Conservation (phyloP, 2,329 filamentous ascomycete genomes). For the Cercospora canescens region DNA sequence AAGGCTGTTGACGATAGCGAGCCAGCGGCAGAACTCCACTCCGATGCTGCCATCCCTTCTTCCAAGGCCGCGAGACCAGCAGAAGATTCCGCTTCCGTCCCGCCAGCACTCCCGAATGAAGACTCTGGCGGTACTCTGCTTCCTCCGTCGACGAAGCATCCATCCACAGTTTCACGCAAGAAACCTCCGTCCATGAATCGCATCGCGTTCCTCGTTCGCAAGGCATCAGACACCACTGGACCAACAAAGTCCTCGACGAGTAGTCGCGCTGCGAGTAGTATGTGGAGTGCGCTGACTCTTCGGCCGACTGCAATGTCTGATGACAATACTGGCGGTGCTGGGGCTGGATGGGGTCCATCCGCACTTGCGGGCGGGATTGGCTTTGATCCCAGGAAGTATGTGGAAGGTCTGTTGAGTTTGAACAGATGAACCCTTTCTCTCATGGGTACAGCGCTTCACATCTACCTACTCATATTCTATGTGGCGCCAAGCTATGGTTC, state of each 20-base stretch:
- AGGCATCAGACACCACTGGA: slow-evolving; percentile 28
- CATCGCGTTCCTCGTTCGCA: slow-evolving; percentile 45
- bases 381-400: slow-evolving; percentile 72
- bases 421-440: slow-evolving; percentile 40
- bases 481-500: too few relatives aligned
- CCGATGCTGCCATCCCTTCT: background rate
- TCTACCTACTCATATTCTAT: too few relatives aligned
- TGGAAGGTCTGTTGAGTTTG: slow-evolving; percentile 70
- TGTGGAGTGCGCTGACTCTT: slow-evolving; percentile 32
- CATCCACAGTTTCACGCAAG: slow-evolving; percentile 11
- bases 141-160: slow-evolving; percentile 10
- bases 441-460: too few relatives aligned
- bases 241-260: slow-evolving; percentile 14
- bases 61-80: background rate
- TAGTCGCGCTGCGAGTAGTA: slow-evolving; percentile 30
- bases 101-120: slow-evolving; percentile 4
- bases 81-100: background rate
- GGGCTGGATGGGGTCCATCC: slow-evolving; percentile 39
- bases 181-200: slow-evolving; percentile 30
- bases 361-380: slow-evolving; percentile 72
- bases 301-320: slow-evolving; percentile 22
- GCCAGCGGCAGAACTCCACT: background rate
- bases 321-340: slow-evolving; percentile 23
- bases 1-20: background rate
- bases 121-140: slow-evolving; percentile 19